Percentiles rank a stretch among this genome's conserved stretches.
Evolutionary conservation across 345 rosid genomes (phyloP).

Genomic region (Bruguiera sexangula): DNA sequence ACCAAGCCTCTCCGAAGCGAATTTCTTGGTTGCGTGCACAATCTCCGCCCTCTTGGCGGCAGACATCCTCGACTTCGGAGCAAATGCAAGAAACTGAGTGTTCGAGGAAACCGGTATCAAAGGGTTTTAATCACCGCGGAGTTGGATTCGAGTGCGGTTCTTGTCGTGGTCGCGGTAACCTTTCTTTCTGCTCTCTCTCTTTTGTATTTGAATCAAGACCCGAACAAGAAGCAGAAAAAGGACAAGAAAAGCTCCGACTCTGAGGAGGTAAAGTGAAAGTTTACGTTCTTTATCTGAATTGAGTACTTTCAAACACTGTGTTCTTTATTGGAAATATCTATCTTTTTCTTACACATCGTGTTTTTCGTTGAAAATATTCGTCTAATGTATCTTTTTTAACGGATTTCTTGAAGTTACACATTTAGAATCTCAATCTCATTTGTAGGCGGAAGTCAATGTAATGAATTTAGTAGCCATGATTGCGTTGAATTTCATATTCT

Average conservation of each 20-base stretch:
- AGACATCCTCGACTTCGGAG: slow-evolving; percentile 17
- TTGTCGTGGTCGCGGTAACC: slow-evolving; percentile 54
- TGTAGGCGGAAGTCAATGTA: too few relatives aligned
- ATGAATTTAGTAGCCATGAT: too few relatives aligned
- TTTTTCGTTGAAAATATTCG: too few relatives aligned
- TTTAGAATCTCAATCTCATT: too few relatives aligned
- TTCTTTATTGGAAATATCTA: too few relatives aligned
- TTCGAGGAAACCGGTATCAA: slow-evolving; percentile 29
- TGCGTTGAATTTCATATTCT: too few relatives aligned
- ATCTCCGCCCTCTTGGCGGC: slow-evolving; percentile 47
- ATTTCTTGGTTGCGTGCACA: slow-evolving; percentile 52
- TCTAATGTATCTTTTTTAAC: too few relatives aligned
- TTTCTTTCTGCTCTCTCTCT: slow-evolving; percentile 57
- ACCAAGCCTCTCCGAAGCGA: slow-evolving; percentile 26
- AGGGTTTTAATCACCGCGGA: slow-evolving; percentile 52
- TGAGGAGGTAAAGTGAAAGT: slow-evolving; percentile 27
- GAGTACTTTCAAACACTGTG: too few relatives aligned
- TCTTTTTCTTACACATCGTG: too few relatives aligned
- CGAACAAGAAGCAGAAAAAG: neutral
- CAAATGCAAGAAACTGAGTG: slow-evolving; percentile 24
- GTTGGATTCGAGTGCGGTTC: slow-evolving; percentile 37
- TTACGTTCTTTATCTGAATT: neutral
- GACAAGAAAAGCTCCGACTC: too few relatives aligned
- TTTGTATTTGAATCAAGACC: slow-evolving; percentile 40
- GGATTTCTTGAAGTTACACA: too few relatives aligned